Base-by-base conservation (phyloP, 768 basidiomycete species). In the Lanmaoa rubissima region DNA sequence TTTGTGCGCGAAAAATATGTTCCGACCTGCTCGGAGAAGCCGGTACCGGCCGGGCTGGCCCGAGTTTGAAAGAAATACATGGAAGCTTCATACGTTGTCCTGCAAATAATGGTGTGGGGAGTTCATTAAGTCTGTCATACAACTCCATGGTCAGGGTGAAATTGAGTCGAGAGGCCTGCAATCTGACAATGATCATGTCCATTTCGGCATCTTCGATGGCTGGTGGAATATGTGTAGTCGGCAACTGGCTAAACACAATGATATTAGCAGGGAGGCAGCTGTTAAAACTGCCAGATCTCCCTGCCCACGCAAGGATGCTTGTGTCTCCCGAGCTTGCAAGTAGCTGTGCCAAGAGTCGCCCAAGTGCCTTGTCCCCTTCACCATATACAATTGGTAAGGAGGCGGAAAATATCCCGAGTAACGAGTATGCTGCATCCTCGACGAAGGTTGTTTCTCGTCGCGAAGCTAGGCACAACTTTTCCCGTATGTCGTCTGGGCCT, bases 351-450 rank as follows among this genome's bases (percentile, higher is more conserved):
- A 62, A 36, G 2, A 60, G 48, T 21, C 52, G 49, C 39, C 57
- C 57, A 3, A 58, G 52, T 6, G 59, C 48, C 9, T 32, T 38
- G 5, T 53, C 45, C 2, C 54, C 60, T 1, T 62, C 62, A 0
- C 62, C 62, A 43, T 62, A 63, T n/a, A 59, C 49, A 7, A 50
- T 16, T 1, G 53, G 51, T 24, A 55, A 12, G 4, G 35, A 16
- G 10, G 26, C 5, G 2, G 56, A 49, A 14, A 63, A 62, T 32
- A 63, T 53, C 13, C 55, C 53, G 0, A 57, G 42, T 5, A 62
- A 41, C 9, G 59, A 62, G 28, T 62, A 62, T 3, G 61, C 53
- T 5, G 51, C 51, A 34, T 63, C 61, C 34, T 63, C 61, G 5
- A 54, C 17, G 8, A 35, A 16, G 0, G 50, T 62, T 8, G 56